These are phyloP conservation scores for Globisporangium solare DNA, from an alignment of 352 stramenopile species.

Conservation along the genomic window DNA sequence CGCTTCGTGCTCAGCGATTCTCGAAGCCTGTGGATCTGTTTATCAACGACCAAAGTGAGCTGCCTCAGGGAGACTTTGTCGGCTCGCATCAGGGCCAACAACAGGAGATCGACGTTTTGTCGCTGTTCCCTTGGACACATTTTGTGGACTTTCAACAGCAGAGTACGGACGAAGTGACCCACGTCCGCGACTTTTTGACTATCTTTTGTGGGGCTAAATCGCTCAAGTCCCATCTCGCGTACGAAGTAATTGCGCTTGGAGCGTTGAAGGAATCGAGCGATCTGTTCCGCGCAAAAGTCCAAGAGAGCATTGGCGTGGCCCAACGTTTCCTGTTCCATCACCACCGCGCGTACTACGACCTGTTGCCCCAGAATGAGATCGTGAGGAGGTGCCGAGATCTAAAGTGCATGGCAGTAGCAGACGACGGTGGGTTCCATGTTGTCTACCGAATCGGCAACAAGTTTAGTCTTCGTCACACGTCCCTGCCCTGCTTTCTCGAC, in stretches of 20 bases:
- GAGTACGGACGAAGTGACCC: conserved; percentile 11
- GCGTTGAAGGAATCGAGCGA: conserved; percentile 21
- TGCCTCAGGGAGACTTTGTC: conserved; percentile 27
- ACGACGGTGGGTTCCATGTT: conserved; percentile 39
- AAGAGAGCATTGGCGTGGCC: conserved; percentile 26
- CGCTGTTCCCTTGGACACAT: conserved; percentile 47
- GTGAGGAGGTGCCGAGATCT: conserved; percentile 22
- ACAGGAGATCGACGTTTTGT: conserved; percentile 31
- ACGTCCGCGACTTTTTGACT: conserved; percentile 29
- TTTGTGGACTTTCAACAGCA: conserved; percentile 23
- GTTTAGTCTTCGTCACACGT: conserved; percentile 29
- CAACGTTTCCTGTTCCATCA: conserved; percentile 57
- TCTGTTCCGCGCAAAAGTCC: conserved; percentile 21
- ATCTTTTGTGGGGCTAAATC: conserved; percentile 49
- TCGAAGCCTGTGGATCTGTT: conserved; percentile 35
- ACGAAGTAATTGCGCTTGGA: conserved; percentile 48
- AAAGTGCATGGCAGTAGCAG: conserved; percentile 31
- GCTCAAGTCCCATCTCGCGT: conserved; percentile 37
- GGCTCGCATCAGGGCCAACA: background rate
- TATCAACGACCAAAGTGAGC: conserved; percentile 60
- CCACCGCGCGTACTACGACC: conserved; percentile 33
- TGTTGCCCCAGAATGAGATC: conserved; percentile 31
- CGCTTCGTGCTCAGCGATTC: conserved; percentile 15
- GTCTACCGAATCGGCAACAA: conserved; percentile 40
- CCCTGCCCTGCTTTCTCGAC: conserved; percentile 47